These are phyloP conservation scores for Penicillium daleae DNA, from an alignment of 495 filamentous ascomycete species.

Conservation along the genomic window DNA sequence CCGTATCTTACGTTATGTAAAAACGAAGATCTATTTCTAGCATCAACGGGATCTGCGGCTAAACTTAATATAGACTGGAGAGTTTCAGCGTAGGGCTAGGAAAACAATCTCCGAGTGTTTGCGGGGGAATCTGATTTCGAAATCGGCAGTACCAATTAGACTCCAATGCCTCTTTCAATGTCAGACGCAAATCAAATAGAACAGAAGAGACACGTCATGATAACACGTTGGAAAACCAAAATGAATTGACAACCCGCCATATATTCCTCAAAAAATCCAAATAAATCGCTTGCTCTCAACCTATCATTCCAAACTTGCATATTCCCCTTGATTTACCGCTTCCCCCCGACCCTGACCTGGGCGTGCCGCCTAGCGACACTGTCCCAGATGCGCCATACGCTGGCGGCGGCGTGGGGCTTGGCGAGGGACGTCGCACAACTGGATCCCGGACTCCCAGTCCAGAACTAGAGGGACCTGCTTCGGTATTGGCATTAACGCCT, in stretches of 20 bases:
- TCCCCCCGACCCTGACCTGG: slow-evolving; percentile 42
- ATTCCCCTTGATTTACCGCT: slow-evolving; percentile 28
- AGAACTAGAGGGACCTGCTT: slow-evolving; percentile 24
- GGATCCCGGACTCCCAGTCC: slow-evolving; percentile 25
- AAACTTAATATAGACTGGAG: too few species aligned
- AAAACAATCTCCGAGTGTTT: too few species aligned
- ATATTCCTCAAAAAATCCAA: background rate
- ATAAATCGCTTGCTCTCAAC: background rate
- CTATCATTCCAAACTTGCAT: background rate
- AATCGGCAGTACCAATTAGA: background rate
- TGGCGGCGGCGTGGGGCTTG: slow-evolving; percentile 44
- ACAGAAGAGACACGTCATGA: background rate
- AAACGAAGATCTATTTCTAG: too few species aligned
- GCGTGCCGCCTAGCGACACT: slow-evolving; percentile 35
- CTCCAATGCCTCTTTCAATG: background rate
- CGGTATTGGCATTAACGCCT: slow-evolving; percentile 9
- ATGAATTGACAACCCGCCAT: slow-evolving; percentile 1
- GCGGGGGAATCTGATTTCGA: too few species aligned
- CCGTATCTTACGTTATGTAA: too few species aligned
- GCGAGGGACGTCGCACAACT: slow-evolving; percentile 35
- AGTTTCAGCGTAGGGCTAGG: too few species aligned
- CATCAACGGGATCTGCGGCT: too few species aligned
- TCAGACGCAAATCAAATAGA: background rate
- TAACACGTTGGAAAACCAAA: background rate
- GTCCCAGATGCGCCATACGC: slow-evolving; percentile 48